Percentiles rank a stretch among this genome's conserved stretches.
These are phyloP conservation scores for Colletotrichum incanum DNA, from an alignment of 2,329 filamentous ascomycete genomes.

Conservation along the genomic window DNA sequence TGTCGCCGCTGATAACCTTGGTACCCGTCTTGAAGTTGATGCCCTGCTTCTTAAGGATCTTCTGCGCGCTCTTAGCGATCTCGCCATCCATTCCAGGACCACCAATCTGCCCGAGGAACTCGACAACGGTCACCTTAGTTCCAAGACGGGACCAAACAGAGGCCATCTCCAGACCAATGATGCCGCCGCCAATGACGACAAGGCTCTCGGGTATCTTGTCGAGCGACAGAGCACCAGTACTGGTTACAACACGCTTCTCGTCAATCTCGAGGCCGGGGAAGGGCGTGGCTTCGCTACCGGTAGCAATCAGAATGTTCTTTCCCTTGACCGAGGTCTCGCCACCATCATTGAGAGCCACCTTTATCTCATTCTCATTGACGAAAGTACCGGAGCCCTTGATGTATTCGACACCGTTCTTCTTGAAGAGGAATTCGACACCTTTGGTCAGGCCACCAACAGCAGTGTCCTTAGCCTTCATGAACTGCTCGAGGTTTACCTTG, in stretches of 20 bases:
- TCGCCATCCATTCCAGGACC: slow-evolving; percentile 98
- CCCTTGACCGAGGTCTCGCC: slow-evolving; percentile 89
- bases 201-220: slow-evolving; percentile 95
- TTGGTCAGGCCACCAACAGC: slow-evolving; percentile 93
- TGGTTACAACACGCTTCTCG: slow-evolving; percentile 97
- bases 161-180: slow-evolving; percentile 98
- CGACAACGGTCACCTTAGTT: slow-evolving; percentile 95
- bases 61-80: slow-evolving; percentile 91
- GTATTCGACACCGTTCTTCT: slow-evolving; percentile 99
- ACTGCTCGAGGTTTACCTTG: slow-evolving; percentile 92
- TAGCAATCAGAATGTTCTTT: slow-evolving; percentile 99
- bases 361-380: slow-evolving; percentile 90
- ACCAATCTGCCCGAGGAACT: slow-evolving; percentile 96
- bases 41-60: slow-evolving; percentile 95
- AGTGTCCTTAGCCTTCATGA: slow-evolving; percentile 99
- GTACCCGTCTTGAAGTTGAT: slow-evolving; percentile 99
- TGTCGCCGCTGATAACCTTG: slow-evolving; percentile 92
- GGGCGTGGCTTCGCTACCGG: slow-evolving; percentile 93
- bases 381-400: slow-evolving; percentile 94
- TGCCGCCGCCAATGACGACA: slow-evolving; percentile 97
- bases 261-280: slow-evolving; percentile 97
- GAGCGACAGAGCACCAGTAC: slow-evolving; percentile 92
- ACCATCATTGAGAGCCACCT: slow-evolving; percentile 90
- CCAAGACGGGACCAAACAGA: slow-evolving; percentile 98
- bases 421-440: slow-evolving; percentile 97